Evolutionary conservation across 257 asterid genomes (phyloP), one percentile per base, ranked within the genome.

Genomic region (Pogostemon cablin): DNA sequence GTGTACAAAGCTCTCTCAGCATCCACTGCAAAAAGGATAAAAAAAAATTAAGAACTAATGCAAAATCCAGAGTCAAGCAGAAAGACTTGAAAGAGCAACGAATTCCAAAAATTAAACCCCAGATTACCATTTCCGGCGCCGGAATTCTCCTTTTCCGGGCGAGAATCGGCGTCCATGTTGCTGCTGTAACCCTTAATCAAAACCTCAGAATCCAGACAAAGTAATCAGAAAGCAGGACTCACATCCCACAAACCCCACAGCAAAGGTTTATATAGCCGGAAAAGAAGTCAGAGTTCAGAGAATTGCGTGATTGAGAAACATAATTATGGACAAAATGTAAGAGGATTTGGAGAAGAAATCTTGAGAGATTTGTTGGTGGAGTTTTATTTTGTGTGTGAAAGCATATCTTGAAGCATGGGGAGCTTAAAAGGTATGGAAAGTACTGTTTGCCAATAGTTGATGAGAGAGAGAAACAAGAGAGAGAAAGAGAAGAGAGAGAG

Each of bases 1-100:
- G 87, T 80, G 81, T 88, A 95, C 61, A 95, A 73, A 73, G 99
- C 97, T 34, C 77, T 75, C 77, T 88, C 97, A 61, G 88, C 90
- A 84, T 95, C 97, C 50, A 79, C 99, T 85, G 41, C 41, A 57
- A 47, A 43, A 54, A 47, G 4, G 5, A 48, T 6, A 17, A 12
- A 7, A 25, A 43, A 37, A 5, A 53, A 25, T 25, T 25, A 25
- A 25, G 32, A 25, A 25, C 32, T 25, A 25, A 25, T 44, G 10
- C 7, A 65, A 64, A 58, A 67, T 42, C 68, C 42, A 44, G 41
- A 8, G 43, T 43, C 56, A 12, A 7, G 38, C 25, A 53, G 35
- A 40, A 42, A n/a, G 17, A 20, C 41, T 38, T 12, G 4, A 12
- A 35, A 8, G 32, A 67, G 10, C 6, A 50, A 5, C 46, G 71